A percentile compares a stretch with the other conserved stretches of the same genome.
These are phyloP conservation scores for Fomitopsis palustris DNA, from an alignment of 1,284 basidiomycete genomes.

Conservation along the genomic window DNA sequence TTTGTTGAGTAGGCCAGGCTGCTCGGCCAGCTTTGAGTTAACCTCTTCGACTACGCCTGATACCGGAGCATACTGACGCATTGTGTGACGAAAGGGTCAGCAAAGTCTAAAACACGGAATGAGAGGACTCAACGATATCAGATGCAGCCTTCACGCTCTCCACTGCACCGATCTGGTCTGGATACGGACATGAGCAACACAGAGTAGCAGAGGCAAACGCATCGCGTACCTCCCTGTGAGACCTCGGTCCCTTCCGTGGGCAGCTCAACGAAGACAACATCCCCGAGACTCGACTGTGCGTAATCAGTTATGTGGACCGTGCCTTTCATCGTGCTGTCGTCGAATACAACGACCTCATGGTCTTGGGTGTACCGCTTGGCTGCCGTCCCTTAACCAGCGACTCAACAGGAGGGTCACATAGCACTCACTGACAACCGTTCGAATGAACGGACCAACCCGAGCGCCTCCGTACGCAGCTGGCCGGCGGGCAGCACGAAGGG, in stretches of 20 bases:
- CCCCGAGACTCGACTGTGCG: conserved; percentile 90
- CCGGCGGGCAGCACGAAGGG: conserved; percentile 22
- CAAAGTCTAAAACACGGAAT: conserved; percentile 2
- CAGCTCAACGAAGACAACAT: conserved; percentile 97
- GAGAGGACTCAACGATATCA: conserved; percentile 69
- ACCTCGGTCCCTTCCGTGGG: conserved; percentile 71
- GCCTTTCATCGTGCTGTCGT: conserved; percentile 78
- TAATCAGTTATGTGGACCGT: conserved; percentile 91
- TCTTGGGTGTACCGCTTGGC: conserved; percentile 85
- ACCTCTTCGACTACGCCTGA: conserved; percentile 82
- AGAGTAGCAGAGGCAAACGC: neutral
- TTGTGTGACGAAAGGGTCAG: conserved; percentile 3
- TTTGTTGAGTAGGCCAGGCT: conserved; percentile 88
- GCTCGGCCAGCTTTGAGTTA: conserved; percentile 68
- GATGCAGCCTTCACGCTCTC: conserved; percentile 99
- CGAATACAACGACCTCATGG: conserved; percentile 88
- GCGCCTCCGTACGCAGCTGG: conserved; percentile 14
- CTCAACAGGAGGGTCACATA: neutral
- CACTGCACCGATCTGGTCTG: conserved; percentile 92
- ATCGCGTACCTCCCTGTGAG: conserved; percentile 69
- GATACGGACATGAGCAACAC: neutral
- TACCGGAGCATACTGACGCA: conserved; percentile 82
- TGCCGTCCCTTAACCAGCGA: conserved; percentile 30
- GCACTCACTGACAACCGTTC: conserved; percentile 37
- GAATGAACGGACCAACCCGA: conserved; percentile 23